phyloP scores from a whole-genome alignment of 2,329 filamentous ascomycete genomes.

The Lachnellula occidentalis region DNA sequence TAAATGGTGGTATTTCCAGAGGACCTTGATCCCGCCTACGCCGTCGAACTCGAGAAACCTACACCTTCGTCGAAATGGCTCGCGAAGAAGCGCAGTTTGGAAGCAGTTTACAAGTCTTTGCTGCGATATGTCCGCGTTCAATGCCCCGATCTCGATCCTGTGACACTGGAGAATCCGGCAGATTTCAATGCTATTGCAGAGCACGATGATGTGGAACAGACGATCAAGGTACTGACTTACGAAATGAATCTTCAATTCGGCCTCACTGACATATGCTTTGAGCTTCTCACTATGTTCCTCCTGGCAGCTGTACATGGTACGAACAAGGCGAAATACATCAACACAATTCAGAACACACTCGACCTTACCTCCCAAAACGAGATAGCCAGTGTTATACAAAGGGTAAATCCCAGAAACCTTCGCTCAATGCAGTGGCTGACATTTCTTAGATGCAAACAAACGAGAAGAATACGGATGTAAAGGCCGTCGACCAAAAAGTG shows the following conservation, averaged over 20 bases:
- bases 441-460: neutral
- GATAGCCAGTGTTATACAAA: conserved; percentile 27
- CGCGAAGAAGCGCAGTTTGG: conserved; percentile 45
- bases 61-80: conserved; percentile 33
- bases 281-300: conserved; percentile 59
- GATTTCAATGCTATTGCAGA: conserved; percentile 54
- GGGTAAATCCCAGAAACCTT: conserved; percentile 12
- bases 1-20: conserved; percentile 44
- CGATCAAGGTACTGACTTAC: conserved; percentile 42
- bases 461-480: neutral
- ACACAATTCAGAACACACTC: conserved; percentile 36
- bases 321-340: conserved; percentile 49
- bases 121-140: conserved; percentile 50
- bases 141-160: conserved; percentile 45
- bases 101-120: conserved; percentile 49
- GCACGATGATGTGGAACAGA: conserved; percentile 48
- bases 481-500: neutral
- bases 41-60: conserved; percentile 46
- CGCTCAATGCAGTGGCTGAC: neutral
- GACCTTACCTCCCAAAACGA: conserved; percentile 40
- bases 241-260: neutral
- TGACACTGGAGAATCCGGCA: conserved; percentile 43
- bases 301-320: conserved; percentile 57
- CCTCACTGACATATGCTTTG: conserved; percentile 25
- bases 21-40: conserved; percentile 53